Evolutionary conservation across 1,284 basidiomycete species (phyloP), one percentile per base, ranked within the genome.

Genomic region (Exsudoporus floridanus): DNA sequence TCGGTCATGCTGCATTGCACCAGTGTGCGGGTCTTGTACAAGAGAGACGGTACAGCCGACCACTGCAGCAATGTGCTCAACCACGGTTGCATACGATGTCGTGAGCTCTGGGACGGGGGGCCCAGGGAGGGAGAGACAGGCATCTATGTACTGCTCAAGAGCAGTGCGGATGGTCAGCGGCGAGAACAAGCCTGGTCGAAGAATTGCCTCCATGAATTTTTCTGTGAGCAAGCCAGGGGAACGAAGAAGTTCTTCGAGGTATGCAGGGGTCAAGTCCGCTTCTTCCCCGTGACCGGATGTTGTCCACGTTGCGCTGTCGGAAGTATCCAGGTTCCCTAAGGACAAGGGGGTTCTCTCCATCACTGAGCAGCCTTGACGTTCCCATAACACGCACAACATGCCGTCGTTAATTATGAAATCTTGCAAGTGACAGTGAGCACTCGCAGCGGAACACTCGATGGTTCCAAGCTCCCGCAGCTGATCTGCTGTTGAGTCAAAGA

Each of bases 121-220:
- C 1, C 82, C 82, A 39, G 86, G 86, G 42, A 88, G 76, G 16
- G 84, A 83, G 19, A 84, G 76, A 56, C 87, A 85, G 5, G 83
- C 77, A 42, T 86, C 80, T 38, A 83, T 83, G 70, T 97, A 97
- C 59, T 90, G 87, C 46, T 86, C 82, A 50, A 96, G 79, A 14
- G 92, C 92, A 8, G 82, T 86, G 47, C 82, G 81, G 35, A 97
- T 80, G 7, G 92, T 92, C 34, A 88, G 72, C 1, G 82, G 76
- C 5, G 94, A 94, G 72, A 96, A 97, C 48, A 91, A 79, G 19
- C 92, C 92, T 0, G 94, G 94, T 38, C 86, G 79, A 76, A 94
- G 84, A 55, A 96, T 79, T 43, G 88, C 90, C 49, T 84, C 78
- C 63, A 94, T 79, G 70, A 94, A 94, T 53, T 86, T 86, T 53